Evolutionary conservation across 257 asterid genomes (phyloP), one percentile per base, ranked within the genome.

Genomic region (Primulina huaijiensis): DNA sequence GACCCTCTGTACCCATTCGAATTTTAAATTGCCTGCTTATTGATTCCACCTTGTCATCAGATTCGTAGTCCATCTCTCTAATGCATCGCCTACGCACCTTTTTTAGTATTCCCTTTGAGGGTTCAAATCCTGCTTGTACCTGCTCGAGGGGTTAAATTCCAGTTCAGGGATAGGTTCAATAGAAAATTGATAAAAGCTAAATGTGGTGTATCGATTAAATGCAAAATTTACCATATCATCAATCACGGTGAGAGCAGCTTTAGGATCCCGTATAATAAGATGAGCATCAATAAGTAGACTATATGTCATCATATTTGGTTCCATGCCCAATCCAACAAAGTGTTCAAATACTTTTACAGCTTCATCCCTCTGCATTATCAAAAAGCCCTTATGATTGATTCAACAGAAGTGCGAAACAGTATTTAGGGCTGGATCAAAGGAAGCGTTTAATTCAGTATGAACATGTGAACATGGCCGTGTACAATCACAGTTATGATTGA

Each of bases 261-360:
- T 83, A 0, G 82, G 82, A 71, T 94, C 97, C 75, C 96, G 89
- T 73, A 50, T 66, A 65, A 86, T 46, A 72, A 94, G 92, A 84
- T 91, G 96, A 63, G 88, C 85, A 83, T 94, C 96, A 50, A 89
- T 66, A 33, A 94, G 92, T 75, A 88, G 86, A 68, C 89, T 79
- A 79, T 81, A 91, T 1, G 99, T 86, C 58, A 83, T 89, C 62
- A 70, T 78, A 74, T 94, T 89, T 55, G 97, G 97, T 73, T 85
- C 84, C 79, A 91, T 65, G 50, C 96, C 96, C 73, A 75, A 71
- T 20, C 89, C 81, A 62, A 75, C 76, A 31, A 91, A 88, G 85
- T 91, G 97, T 77, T 86, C 93, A 64, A 78, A 85, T 71, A 94
- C 97, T 82, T 89, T 83, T 60, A 81, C 76, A n/a, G 96, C 97